Evolutionary conservation across 1,139 yeast species (phyloP).

Genomic region (Magnusiomyces suaveolens): DNA sequence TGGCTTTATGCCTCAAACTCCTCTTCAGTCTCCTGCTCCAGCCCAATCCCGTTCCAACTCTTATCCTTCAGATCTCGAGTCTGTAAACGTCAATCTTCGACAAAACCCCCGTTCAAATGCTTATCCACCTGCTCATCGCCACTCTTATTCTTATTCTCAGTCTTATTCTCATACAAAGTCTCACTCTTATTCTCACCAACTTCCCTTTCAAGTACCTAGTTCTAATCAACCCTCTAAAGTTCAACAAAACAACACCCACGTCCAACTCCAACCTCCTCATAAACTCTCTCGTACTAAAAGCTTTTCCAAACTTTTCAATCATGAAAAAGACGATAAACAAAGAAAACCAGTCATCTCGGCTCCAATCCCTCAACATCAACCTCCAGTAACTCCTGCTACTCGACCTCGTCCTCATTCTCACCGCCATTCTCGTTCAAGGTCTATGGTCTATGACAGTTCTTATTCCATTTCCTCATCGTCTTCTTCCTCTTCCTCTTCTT

Average conservation of each 20-base stretch:
- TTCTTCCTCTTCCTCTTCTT: neutral
- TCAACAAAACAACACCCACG: too few species aligned
- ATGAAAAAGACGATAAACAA: neutral
- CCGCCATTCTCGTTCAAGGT: neutral
- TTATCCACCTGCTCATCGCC: neutral
- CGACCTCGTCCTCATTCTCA: neutral
- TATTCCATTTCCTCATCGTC: neutral
- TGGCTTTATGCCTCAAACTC: neutral
- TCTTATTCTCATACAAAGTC: neutral
- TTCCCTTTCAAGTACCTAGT: too few species aligned
- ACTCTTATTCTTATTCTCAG: neutral
- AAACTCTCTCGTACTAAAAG: neutral
- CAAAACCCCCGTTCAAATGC: neutral
- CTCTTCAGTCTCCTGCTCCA: neutral
- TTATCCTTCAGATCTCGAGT: neutral
- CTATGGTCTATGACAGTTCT: neutral
- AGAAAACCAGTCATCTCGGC: neutral
- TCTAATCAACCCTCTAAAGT: too few species aligned
- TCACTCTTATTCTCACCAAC: neutral
- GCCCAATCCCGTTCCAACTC: neutral
- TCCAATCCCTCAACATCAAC: neutral
- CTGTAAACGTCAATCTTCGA: neutral
- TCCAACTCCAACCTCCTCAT: neutral
- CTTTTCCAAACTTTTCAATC: neutral
- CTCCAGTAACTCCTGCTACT: neutral